Conservation (phyloP, 2,329 filamentous ascomycete genomes). For the Stagonosporopsis vannaccii region DNA sequence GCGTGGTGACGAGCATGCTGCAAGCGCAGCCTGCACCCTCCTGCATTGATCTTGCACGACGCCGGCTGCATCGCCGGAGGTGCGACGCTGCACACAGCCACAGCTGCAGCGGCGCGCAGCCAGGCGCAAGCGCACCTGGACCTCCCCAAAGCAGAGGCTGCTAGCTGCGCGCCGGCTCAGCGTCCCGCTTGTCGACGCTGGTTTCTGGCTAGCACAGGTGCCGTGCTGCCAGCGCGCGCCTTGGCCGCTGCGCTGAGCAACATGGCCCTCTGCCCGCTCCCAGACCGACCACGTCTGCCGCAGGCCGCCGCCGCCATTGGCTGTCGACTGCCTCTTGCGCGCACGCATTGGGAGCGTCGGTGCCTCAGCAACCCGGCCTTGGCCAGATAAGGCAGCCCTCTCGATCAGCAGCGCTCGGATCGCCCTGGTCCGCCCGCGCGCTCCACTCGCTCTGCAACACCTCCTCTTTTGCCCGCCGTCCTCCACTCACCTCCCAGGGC, state of each 20-base stretch:
- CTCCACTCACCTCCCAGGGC: slow-evolving; percentile 22
- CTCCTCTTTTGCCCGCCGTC: slow-evolving; percentile 20
- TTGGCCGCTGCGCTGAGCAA: slow-evolving; percentile 21
- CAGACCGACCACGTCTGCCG: slow-evolving; percentile 4
- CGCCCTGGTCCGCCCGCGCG: slow-evolving; percentile 24
- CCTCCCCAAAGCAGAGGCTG: slow-evolving; percentile 22
- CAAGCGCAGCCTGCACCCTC: slow-evolving; percentile 11
- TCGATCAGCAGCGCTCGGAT: slow-evolving; percentile 19
- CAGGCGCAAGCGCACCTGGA: slow-evolving; percentile 7
- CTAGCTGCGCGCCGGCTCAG: slow-evolving; percentile 19
- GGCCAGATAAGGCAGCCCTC: slow-evolving; percentile 15
- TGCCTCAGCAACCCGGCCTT: slow-evolving; percentile 7
- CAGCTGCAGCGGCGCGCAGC: slow-evolving; percentile 9
- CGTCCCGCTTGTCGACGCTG: slow-evolving; percentile 15
- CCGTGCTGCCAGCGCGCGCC: slow-evolving; percentile 1
- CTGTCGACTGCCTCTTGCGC: background rate
- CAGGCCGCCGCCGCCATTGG: slow-evolving; percentile 3
- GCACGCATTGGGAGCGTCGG: slow-evolving; percentile 1
- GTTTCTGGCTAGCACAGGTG: slow-evolving; percentile 24
- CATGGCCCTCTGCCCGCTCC: slow-evolving; percentile 12
- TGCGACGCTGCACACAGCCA: slow-evolving; percentile 15
- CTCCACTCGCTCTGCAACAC: slow-evolving; percentile 29
- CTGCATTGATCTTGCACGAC: slow-evolving; percentile 18
- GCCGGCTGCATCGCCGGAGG: slow-evolving; percentile 6
- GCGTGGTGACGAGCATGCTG: slow-evolving; percentile 13